Percentiles rank a stretch among this genome's conserved stretches.
Evolutionary conservation across 345 rosid species (phyloP).

Genomic region (Rhizophora mangle): DNA sequence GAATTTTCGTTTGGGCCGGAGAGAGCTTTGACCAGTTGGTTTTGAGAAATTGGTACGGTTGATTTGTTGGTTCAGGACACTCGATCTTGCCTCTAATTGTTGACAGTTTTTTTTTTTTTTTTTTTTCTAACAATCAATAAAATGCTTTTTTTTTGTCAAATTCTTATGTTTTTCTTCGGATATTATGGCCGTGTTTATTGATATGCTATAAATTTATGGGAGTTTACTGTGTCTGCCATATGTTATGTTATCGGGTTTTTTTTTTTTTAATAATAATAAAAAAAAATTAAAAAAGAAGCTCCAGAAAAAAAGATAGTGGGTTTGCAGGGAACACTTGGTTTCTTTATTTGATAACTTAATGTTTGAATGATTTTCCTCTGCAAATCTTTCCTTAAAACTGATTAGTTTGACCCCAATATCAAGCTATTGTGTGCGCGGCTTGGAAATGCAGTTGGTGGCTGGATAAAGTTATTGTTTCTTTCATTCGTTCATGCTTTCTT

Average conservation of each 20-base stretch:
- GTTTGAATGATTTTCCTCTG: neutral
- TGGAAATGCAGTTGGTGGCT: neutral
- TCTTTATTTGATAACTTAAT: no score
- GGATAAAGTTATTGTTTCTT: neutral
- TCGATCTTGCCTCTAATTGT: constrained; percentile 3
- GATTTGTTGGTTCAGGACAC: neutral
- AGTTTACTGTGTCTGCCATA: no score
- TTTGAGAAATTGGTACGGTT: neutral
- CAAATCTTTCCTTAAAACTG: neutral
- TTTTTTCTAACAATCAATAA: no score
- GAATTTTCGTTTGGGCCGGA: neutral
- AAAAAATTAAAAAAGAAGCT: no score
- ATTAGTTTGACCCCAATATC: neutral
- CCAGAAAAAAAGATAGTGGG: no score
- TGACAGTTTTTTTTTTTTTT: neutral
- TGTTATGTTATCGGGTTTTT: no score
- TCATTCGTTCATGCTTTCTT: neutral
- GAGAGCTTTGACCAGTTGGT: no score
- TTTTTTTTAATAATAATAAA: no score
- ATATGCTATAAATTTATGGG: no score
- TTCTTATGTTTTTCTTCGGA: neutral
- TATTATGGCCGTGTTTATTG: no score
- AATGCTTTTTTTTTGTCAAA: no score
- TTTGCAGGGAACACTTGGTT: no score
- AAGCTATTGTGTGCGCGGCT: neutral